Conservation (phyloP, 768 basidiomycete genomes). For the Russula sp. region DNA sequence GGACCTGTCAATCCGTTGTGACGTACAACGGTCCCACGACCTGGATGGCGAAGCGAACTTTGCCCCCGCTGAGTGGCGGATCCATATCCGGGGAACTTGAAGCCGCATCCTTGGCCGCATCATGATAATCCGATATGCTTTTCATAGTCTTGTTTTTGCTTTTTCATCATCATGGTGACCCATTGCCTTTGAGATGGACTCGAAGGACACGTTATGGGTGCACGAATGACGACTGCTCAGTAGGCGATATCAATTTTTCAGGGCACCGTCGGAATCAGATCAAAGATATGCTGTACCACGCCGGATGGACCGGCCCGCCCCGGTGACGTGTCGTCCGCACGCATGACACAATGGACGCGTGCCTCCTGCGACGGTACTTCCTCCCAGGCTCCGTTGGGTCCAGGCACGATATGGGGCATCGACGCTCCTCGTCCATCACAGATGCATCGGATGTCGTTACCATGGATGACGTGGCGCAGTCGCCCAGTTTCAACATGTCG, state of each 20-base stretch:
- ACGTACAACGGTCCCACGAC: too few relatives aligned
- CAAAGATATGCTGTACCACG: slow-evolving; percentile 70
- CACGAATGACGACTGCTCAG: slow-evolving; percentile 34
- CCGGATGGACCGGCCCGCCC: slow-evolving; percentile 38
- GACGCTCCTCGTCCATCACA: slow-evolving; percentile 77
- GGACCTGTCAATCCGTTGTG: too few relatives aligned
- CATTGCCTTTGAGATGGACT: slow-evolving; percentile 41
- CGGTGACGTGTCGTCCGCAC: slow-evolving; percentile 42
- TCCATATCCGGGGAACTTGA: too few relatives aligned
- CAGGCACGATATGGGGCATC: slow-evolving; percentile 38
- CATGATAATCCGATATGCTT: too few relatives aligned
- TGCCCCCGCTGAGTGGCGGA: too few relatives aligned
- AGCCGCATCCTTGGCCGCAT: too few relatives aligned
- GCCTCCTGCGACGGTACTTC: slow-evolving; percentile 67
- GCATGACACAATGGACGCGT: slow-evolving; percentile 86
- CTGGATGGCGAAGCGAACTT: too few relatives aligned
- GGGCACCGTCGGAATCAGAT: slow-evolving; percentile 75
- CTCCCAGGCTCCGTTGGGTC: slow-evolving; percentile 46
- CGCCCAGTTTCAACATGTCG: slow-evolving; percentile 79
- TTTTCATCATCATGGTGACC: too few relatives aligned
- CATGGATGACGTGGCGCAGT: slow-evolving; percentile 77
- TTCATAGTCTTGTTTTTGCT: too few relatives aligned
- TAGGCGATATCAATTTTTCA: slow-evolving; percentile 42
- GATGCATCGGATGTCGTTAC: slow-evolving; percentile 77
- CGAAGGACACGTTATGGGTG: slow-evolving; percentile 39